Percentiles rank a stretch among this genome's conserved stretches.
These are phyloP conservation scores for Botrytis sinoallii DNA, from an alignment of 2,329 filamentous ascomycete species.

Conservation along the genomic window DNA sequence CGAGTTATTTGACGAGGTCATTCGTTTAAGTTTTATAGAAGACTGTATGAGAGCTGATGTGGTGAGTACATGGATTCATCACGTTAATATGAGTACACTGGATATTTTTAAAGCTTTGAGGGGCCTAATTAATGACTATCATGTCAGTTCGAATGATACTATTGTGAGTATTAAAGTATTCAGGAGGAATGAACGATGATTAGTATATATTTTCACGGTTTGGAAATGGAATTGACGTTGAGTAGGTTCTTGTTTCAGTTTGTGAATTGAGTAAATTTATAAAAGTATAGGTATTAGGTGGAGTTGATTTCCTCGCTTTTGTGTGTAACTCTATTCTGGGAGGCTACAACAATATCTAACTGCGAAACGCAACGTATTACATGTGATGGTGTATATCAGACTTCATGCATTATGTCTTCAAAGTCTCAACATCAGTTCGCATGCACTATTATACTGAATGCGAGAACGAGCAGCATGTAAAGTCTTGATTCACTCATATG, in stretches of 20 bases:
- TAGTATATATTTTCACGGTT: accelerated
- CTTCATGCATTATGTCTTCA: neutral
- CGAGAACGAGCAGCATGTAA: accelerated
- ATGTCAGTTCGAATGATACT: neutral
- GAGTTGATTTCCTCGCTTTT: neutral
- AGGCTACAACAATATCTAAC: neutral
- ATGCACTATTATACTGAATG: neutral
- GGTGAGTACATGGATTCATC: neutral
- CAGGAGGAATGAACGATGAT: neutral
- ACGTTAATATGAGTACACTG: neutral
- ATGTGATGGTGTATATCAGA: neutral
- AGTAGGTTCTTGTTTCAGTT: neutral
- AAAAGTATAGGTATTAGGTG: neutral
- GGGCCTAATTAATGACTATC: accelerated
- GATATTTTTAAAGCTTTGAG: neutral
- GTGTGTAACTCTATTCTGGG: accelerated
- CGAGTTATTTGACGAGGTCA: neutral
- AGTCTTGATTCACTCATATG: neutral
- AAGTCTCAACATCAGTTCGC: neutral
- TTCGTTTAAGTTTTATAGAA: neutral
- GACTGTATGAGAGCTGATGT: neutral
- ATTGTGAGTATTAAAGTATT: neutral
- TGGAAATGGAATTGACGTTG: neutral
- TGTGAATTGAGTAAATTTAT: neutral
- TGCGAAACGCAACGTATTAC: neutral